Conservation (phyloP, 2,329 filamentous ascomycete genomes). For the Aspergillus nomiae region DNA sequence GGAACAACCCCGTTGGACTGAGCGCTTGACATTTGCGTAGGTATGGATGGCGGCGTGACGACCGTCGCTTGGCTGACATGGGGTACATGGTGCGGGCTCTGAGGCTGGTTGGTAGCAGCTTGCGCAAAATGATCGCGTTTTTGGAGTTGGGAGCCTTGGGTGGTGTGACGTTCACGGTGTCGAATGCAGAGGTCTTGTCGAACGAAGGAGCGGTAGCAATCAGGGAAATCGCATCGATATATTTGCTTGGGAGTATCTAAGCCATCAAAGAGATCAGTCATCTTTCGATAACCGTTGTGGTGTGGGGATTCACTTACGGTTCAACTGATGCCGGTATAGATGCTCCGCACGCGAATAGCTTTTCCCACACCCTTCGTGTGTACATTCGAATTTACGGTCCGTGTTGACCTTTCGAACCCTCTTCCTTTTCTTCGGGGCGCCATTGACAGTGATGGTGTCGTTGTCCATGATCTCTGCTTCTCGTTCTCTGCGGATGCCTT, state of each 20-base stretch:
- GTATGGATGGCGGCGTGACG: constrained; percentile 11
- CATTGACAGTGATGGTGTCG: constrained; percentile 15
- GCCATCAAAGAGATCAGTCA: constrained; percentile 1
- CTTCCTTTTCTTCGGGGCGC: constrained; percentile 21
- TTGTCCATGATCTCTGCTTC: constrained; percentile 18
- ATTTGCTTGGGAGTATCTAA: constrained; percentile 91
- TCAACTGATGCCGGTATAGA: constrained; percentile 92
- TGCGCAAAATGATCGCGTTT: constrained; percentile 51
- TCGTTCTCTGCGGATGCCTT: constrained; percentile 9
- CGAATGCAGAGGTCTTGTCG: constrained; percentile 88
- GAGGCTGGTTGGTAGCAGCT: constrained; percentile 21
- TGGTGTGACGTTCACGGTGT: constrained; percentile 78
- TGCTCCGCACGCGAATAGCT: constrained; percentile 96
- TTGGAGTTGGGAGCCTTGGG: constrained; percentile 56
- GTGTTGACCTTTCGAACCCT: constrained; percentile 48
- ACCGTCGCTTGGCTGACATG: constrained; percentile 12
- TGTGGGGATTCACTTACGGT: constrained; percentile 62
- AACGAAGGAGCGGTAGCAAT: constrained; percentile 88
- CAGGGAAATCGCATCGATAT: constrained; percentile 88
- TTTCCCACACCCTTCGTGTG: constrained; percentile 85
- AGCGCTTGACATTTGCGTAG: constrained; percentile 10
- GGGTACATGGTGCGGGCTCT: constrained; percentile 23
- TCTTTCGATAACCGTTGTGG: background rate
- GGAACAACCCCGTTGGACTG: constrained; percentile 16
- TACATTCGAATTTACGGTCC: constrained; percentile 71